Percentiles rank a stretch among this genome's conserved stretches.
These are phyloP conservation scores for Yamadazyma oceani DNA, from an alignment of 1,139 yeast species.

Conservation along the genomic window DNA sequence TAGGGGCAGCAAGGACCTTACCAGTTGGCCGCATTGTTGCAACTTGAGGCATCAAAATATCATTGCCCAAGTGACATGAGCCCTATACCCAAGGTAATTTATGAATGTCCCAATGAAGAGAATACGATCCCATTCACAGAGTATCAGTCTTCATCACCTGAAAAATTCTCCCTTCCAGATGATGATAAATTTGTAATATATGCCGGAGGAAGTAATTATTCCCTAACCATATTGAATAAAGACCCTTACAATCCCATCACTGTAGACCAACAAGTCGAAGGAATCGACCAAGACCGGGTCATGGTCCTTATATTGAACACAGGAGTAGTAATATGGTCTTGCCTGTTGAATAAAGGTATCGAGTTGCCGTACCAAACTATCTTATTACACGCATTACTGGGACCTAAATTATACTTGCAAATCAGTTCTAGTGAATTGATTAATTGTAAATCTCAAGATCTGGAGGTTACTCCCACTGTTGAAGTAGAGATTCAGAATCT, in stretches of 20 bases:
- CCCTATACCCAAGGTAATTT: conserved; percentile 22
- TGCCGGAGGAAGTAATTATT: conserved; percentile 35
- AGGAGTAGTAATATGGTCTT: conserved; percentile 38
- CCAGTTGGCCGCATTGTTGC: too few relatives aligned
- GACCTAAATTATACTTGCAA: conserved; percentile 33
- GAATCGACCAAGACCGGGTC: conserved; percentile 12
- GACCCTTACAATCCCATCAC: conserved; percentile 19
- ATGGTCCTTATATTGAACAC: conserved; percentile 42
- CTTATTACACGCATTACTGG: conserved; percentile 39
- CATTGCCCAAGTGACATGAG: conserved; percentile 9
- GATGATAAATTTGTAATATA: conserved; percentile 45
- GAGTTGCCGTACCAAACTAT: conserved; percentile 42
- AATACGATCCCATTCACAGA: conserved; percentile 37
- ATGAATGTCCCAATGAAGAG: conserved; percentile 42
- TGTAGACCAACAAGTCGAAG: conserved; percentile 12
- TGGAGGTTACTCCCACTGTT: conserved; percentile 8
- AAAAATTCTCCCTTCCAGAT: conserved; percentile 32
- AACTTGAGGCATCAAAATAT: too few relatives aligned
- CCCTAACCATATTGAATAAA: conserved; percentile 16
- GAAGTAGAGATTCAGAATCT: conserved; percentile 6
- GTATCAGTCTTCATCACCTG: conserved; percentile 44
- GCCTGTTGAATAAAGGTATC: conserved; percentile 28
- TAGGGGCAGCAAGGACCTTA: too few relatives aligned
- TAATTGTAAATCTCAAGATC: neutral
- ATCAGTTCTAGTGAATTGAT: conserved; percentile 23